Conservation (phyloP, 352 stramenopile species). For the Phytophthora sp. region DNA sequence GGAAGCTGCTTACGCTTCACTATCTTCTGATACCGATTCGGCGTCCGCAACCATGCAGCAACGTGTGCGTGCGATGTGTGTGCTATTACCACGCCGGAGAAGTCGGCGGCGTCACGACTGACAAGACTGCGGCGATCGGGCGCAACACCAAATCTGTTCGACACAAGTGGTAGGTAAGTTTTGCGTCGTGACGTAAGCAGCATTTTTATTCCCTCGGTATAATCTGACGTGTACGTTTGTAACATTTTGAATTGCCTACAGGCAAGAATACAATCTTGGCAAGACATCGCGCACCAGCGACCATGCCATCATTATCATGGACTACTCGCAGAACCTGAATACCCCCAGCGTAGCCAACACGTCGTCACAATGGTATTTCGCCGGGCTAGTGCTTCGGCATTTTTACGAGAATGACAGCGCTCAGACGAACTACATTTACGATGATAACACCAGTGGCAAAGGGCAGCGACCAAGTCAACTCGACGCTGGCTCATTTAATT, state of each 20-base stretch:
- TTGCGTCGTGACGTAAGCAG: too few species aligned
- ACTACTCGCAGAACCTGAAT: constrained; percentile 28
- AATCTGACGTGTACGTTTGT: too few species aligned
- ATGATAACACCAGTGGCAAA: constrained; percentile 21
- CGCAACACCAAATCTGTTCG: too few species aligned
- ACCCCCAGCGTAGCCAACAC: constrained; percentile 11
- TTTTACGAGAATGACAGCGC: constrained; percentile 17
- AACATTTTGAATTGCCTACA: constrained; percentile 1
- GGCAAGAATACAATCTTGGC: constrained; percentile 17
- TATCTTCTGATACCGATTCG: constrained; percentile 14
- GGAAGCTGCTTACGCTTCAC: constrained; percentile 8
- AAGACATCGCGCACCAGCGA: not conserved
- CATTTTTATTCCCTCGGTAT: too few species aligned
- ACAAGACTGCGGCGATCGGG: too few species aligned
- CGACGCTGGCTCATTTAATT: constrained; percentile 16
- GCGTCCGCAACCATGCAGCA: constrained; percentile 16
- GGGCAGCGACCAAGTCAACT: constrained; percentile 30
- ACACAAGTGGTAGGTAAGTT: too few species aligned
- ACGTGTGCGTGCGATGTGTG: constrained; percentile 18
- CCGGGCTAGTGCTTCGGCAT: constrained; percentile 15
- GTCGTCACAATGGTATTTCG: constrained; percentile 28
- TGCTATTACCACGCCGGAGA: constrained; percentile 7
- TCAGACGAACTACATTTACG: constrained; percentile 28
- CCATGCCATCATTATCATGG: constrained; percentile 21
- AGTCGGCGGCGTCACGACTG: not conserved